Evolutionary conservation across 2,329 filamentous ascomycete genomes (phyloP).

Genomic region (Penicillium oxalicum): DNA sequence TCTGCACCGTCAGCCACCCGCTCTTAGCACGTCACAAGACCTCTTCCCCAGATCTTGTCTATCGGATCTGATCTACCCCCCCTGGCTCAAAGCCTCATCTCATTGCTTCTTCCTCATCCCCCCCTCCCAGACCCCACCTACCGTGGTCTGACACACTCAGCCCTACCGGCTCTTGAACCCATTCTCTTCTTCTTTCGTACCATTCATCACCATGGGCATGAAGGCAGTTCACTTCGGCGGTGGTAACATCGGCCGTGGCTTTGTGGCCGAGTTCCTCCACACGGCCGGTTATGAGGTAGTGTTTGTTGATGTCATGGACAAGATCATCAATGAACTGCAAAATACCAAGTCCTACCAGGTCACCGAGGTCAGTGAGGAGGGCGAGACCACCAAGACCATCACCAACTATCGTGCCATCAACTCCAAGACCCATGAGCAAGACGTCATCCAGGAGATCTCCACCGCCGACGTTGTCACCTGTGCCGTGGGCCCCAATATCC

Average conservation of each 20-base stretch:
- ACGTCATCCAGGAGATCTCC: conserved; percentile 77
- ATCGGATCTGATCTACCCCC: background rate
- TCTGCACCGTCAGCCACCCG: conserved; percentile 7
- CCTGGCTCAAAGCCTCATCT: background rate
- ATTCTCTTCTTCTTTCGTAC: background rate
- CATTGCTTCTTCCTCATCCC: background rate
- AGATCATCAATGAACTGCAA: conserved; percentile 74
- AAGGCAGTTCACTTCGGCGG: conserved; percentile 81
- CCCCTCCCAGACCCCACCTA: background rate
- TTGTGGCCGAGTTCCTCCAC: conserved; percentile 87
- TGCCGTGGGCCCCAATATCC: conserved; percentile 91
- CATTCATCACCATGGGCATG: conserved; percentile 40
- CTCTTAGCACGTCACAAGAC: conserved; percentile 9
- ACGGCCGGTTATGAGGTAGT: conserved; percentile 93
- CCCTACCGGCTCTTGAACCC: background rate
- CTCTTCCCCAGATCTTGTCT: conserved; percentile 3
- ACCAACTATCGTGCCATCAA: conserved; percentile 97
- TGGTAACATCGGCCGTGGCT: conserved; percentile 81
- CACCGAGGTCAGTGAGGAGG: conserved; percentile 83
- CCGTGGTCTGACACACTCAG: background rate
- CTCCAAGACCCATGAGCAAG: conserved; percentile 75
- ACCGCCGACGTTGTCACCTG: conserved; percentile 90
- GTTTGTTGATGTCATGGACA: conserved; percentile 90
- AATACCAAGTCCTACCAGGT: conserved; percentile 73
- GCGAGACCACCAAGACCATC: conserved; percentile 74